Conservation (phyloP, 441 rosid genomes). For the Corymbia citriodora region DNA sequence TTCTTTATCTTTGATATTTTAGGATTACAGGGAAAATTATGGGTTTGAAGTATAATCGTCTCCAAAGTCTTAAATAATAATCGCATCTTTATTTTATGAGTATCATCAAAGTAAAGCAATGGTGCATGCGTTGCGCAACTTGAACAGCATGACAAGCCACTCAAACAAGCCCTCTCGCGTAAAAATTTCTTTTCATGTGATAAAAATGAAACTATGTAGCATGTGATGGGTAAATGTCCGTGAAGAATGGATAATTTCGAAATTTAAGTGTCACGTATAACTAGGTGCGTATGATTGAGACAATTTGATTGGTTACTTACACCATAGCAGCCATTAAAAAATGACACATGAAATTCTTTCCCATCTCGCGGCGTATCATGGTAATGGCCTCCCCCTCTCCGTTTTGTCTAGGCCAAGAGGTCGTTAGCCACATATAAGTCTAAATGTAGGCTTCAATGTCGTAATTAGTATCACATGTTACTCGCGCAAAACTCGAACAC, state of each 20-base stretch:
- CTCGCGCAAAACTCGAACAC: not conserved
- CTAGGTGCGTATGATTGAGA: not conserved
- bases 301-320: not conserved
- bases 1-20: not conserved
- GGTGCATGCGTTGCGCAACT: not conserved
- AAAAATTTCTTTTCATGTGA: fast-evolving
- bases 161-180: fast-evolving
- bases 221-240: not conserved
- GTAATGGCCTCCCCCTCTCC: not conserved
- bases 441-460: not conserved
- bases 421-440: not conserved
- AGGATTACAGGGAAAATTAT: not conserved
- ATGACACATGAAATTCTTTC: not conserved
- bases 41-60: not conserved
- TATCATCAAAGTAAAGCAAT: not conserved
- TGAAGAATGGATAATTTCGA: not conserved
- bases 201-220: not conserved
- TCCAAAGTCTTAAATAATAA: not conserved
- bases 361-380: not conserved
- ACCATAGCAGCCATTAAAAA: not conserved
- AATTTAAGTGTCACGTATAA: not conserved
- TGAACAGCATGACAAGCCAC: fast-evolving
- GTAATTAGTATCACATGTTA: not conserved
- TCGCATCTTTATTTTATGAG: not conserved
- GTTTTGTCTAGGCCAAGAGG: not conserved